A percentile compares a stretch with the other conserved stretches of the same genome.
Conservation (phyloP, 306 rosid species). For the Sphenostylis stenocarpa region DNA sequence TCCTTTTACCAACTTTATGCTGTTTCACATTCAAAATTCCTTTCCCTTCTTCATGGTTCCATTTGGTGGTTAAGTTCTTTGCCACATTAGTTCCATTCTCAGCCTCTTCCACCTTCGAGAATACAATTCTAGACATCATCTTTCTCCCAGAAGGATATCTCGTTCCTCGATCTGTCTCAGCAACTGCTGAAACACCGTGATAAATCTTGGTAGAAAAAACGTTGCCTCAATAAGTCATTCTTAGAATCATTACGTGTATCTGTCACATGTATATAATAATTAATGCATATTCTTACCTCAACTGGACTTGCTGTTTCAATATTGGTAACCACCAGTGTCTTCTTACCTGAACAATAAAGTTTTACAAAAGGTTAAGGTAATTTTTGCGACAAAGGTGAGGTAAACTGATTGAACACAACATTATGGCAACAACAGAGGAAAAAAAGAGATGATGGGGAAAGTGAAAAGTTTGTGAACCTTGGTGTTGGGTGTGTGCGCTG, state of each 20-base stretch:
- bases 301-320: background rate
- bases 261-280: background rate
- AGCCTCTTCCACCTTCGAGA: background rate
- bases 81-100: background rate
- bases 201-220: conserved; percentile 5
- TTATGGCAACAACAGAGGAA: background rate
- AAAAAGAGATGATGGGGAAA: background rate
- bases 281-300: conserved; percentile 30
- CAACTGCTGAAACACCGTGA: conserved; percentile 22
- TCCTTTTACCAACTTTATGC: background rate
- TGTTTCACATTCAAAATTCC: background rate
- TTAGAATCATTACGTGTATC: background rate
- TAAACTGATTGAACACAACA: background rate
- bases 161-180: background rate
- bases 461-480: conserved; percentile 37
- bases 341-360: conserved; percentile 20
- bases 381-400: background rate
- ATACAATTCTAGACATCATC: conserved; percentile 19
- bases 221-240: background rate
- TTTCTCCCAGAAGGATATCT: conserved; percentile 35
- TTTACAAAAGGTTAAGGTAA: background rate
- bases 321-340: background rate
- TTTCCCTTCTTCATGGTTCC: background rate
- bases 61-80: conserved; percentile 1
- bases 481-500: conserved; percentile 14